These are phyloP conservation scores for Suillus sp. DNA, from an alignment of 768 basidiomycete species.

Conservation along the genomic window DNA sequence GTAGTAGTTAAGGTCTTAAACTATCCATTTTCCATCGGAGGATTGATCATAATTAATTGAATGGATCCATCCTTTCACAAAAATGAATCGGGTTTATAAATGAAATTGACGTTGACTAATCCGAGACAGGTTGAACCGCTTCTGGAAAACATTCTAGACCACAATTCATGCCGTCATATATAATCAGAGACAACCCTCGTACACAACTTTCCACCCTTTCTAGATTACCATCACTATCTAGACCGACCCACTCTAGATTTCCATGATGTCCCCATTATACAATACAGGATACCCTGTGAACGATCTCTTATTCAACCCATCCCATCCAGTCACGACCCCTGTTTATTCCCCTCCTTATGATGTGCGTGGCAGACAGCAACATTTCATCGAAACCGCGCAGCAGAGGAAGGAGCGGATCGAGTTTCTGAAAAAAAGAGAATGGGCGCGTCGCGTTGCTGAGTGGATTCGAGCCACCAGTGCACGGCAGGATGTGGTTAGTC, in stretches of 20 bases:
- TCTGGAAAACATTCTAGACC: constrained; percentile 13
- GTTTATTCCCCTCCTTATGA: constrained; percentile 39
- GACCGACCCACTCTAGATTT: background rate
- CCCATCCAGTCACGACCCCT: constrained; percentile 27
- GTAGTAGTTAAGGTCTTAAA: background rate
- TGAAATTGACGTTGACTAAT: constrained; percentile 15
- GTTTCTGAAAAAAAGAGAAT: constrained; percentile 51
- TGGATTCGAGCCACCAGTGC: constrained; percentile 38
- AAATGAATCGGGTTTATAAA: constrained; percentile 6
- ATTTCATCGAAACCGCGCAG: constrained; percentile 44
- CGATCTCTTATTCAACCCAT: constrained; percentile 6
- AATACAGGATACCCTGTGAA: constrained; percentile 8
- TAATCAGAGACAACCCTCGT: constrained; percentile 12
- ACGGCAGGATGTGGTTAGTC: constrained; percentile 28
- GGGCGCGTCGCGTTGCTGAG: constrained; percentile 41
- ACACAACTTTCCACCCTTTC: constrained; percentile 16
- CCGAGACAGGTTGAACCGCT: constrained; percentile 13
- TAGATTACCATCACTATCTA: constrained; percentile 5
- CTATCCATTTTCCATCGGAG: background rate
- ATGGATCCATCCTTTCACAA: background rate
- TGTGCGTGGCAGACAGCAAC: constrained; percentile 45
- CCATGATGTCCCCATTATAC: background rate
- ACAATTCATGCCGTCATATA: constrained; percentile 11
- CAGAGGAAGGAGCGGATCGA: constrained; percentile 55
- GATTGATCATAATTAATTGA: background rate